Conservation (phyloP, 208 protist species). For the Entamoeba moshkovskii region DNA sequence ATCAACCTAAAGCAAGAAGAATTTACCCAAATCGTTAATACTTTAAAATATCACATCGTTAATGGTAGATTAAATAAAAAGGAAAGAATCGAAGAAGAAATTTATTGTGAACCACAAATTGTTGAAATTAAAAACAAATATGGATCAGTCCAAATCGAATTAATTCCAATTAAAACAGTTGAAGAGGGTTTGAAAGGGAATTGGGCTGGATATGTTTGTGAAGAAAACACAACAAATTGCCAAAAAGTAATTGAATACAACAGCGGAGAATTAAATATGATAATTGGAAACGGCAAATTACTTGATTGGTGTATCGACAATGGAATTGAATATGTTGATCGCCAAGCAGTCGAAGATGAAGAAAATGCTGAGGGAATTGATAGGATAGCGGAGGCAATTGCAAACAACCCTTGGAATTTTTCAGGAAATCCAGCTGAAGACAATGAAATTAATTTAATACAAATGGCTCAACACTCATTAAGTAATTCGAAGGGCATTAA, state of each 20-base stretch:
- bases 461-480: too few relatives aligned
- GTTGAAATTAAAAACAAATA: neutral
- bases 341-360: neutral
- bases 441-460: too few relatives aligned
- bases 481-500: neutral
- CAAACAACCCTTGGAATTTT: neutral
- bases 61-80: neutral
- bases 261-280: neutral
- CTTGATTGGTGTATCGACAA: neutral
- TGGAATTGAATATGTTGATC: neutral
- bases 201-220: neutral
- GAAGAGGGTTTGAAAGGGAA: neutral
- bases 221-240: neutral
- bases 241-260: neutral
- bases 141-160: neutral
- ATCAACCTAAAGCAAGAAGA: neutral
- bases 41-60: neutral
- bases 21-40: neutral
- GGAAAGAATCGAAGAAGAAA: neutral
- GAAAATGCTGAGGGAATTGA: neutral
- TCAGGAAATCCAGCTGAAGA: neutral
- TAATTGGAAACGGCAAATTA: neutral
- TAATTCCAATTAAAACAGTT: neutral
- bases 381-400: neutral
- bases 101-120: neutral